A percentile compares a stretch with the other conserved stretches of the same genome.
Conservation (phyloP, 2,329 filamentous ascomycete genomes). For the Hypocrella siamensis region DNA sequence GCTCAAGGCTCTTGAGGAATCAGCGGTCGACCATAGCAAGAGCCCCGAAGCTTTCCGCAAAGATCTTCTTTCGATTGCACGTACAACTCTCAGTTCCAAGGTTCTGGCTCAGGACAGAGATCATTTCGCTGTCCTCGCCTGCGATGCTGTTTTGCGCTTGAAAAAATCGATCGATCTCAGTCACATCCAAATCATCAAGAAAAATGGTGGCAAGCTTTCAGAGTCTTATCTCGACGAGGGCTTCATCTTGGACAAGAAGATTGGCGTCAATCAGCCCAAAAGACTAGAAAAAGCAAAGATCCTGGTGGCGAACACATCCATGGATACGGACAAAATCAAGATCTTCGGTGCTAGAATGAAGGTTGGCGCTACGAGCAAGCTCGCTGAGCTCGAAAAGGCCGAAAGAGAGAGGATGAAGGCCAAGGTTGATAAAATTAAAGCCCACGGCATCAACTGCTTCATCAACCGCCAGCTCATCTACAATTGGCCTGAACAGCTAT, state of each 20-base stretch:
- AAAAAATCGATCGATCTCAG: conserved; percentile 85
- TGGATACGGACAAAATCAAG: conserved; percentile 99
- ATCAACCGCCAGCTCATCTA: conserved; percentile 99
- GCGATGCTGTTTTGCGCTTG: conserved; percentile 80
- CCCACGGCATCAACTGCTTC: conserved; percentile 98
- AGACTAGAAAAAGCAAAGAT: conserved; percentile 97
- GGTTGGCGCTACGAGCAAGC: conserved; percentile 88
- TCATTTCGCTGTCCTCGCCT: conserved; percentile 79
- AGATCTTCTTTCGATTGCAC: conserved; percentile 79
- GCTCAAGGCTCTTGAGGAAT: conserved; percentile 66
- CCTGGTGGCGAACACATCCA: conserved; percentile 89
- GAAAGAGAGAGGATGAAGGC: conserved; percentile 99
- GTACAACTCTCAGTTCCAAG: conserved; percentile 94
- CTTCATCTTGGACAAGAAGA: conserved; percentile 98
- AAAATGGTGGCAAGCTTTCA: conserved; percentile 90
- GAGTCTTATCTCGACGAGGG: conserved; percentile 97
- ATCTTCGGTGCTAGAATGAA: conserved; percentile 97
- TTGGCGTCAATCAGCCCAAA: conserved; percentile 97
- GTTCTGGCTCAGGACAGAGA: conserved; percentile 86
- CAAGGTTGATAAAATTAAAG: conserved; percentile 98
- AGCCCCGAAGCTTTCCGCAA: conserved; percentile 72
- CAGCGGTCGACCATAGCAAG: conserved; percentile 79
- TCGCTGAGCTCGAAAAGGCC: conserved; percentile 95
- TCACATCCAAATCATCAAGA: conserved; percentile 99
- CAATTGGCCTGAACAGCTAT: conserved; percentile 99